Conservation (phyloP, 1,284 basidiomycete genomes). For the Pisolithus thermaeus region DNA sequence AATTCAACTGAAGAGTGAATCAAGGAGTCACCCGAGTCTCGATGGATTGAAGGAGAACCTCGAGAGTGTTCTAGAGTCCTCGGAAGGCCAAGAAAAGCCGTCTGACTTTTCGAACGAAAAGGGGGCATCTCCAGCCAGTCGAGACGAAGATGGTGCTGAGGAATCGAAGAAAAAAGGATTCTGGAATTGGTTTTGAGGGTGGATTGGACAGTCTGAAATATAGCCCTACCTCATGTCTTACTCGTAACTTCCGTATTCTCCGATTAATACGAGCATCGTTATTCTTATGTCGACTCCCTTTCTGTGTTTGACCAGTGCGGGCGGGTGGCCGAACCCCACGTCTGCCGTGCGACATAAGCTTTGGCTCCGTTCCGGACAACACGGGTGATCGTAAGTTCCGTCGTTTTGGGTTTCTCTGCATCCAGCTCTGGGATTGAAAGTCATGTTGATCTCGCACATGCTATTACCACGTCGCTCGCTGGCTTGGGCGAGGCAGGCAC, state of each 20-base stretch:
- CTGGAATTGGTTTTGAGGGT: not conserved
- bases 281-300: no score
- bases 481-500: conserved; percentile 8
- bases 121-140: not conserved
- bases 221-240: not conserved
- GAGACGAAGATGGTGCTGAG: not conserved
- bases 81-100: not conserved
- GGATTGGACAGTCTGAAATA: not conserved
- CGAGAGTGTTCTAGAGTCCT: conserved; percentile 15
- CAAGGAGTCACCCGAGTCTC: not conserved
- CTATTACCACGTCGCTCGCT: conserved; percentile 4
- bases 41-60: conserved; percentile 23
- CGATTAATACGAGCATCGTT: no score
- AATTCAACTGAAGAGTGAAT: conserved; percentile 3
- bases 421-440: not conserved
- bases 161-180: not conserved
- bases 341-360: not conserved
- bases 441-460: conserved; percentile 5
- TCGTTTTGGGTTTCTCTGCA: not conserved
- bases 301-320: not conserved
- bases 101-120: not conserved
- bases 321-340: not conserved
- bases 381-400: not conserved
- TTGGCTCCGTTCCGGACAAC: conserved; percentile 18
- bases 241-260: not conserved